Conservation (phyloP, 116 monocot genomes). For the Thalassia testudinum region DNA sequence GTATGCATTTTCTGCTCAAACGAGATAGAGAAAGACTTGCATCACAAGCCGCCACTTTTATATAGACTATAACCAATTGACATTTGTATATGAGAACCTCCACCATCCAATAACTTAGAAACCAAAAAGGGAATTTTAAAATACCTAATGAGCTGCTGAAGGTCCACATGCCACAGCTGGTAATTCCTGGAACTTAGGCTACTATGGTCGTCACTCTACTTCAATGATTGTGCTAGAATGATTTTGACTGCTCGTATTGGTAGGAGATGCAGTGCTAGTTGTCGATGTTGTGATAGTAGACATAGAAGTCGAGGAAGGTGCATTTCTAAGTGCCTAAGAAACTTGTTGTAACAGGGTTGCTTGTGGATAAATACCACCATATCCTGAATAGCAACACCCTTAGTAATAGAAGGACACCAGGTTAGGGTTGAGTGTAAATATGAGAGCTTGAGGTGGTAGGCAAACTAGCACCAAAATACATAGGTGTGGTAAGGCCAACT, state of each 20-base stretch:
- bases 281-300: conserved; percentile 9
- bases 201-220: conserved; percentile 38
- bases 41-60: too few relatives aligned
- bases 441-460: too few relatives aligned
- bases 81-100: too few relatives aligned
- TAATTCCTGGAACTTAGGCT: conserved; percentile 85
- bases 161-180: conserved; percentile 29
- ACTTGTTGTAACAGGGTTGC: conserved; percentile 95
- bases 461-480: conserved; percentile 4
- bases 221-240: conserved; percentile 22
- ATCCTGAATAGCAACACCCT: conserved; percentile 63
- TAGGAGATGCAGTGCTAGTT: conserved; percentile 4
- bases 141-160: conserved; percentile 42
- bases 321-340: conserved; percentile 70
- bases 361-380: conserved; percentile 95
- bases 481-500: conserved; percentile 5
- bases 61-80: too few relatives aligned
- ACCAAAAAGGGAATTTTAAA: neutral
- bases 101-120: too few relatives aligned
- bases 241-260: conserved; percentile 6
- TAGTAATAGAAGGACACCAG: conserved; percentile 16
- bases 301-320: conserved; percentile 24
- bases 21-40: too few relatives aligned
- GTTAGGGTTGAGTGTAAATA: conserved; percentile 5
- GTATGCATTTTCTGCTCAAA: too few relatives aligned